Percentiles rank a stretch among this genome's conserved stretches.
phyloP scores from a whole-genome alignment of 345 rosid species.

The Salix udensis region DNA sequence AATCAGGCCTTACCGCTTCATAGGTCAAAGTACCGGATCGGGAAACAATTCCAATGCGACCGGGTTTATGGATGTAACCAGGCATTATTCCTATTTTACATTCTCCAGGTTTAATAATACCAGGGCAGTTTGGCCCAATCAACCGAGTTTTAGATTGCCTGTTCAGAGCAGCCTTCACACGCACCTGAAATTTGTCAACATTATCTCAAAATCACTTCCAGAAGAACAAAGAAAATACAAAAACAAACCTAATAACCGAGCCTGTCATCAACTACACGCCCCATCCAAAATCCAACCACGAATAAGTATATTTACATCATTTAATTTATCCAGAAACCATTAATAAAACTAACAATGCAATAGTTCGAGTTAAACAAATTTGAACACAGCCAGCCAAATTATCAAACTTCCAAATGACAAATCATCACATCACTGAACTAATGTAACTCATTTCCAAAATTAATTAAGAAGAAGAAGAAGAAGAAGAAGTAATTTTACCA shows the following conservation, averaged over 20 bases:
- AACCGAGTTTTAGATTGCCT: slow-evolving; percentile 81
- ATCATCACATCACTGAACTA: background rate
- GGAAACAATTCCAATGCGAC: slow-evolving; percentile 87
- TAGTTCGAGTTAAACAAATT: too few relatives aligned
- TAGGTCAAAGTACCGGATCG: slow-evolving; percentile 96
- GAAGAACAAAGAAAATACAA: background rate
- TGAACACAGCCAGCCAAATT: background rate
- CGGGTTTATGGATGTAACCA: slow-evolving; percentile 96
- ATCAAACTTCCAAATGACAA: background rate
- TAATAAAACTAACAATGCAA: background rate
- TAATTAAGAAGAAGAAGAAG: background rate
- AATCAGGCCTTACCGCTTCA: slow-evolving; percentile 75
- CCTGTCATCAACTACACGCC: background rate
- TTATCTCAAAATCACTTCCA: background rate
- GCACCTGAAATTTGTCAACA: slow-evolving; percentile 49
- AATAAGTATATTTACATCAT: background rate
- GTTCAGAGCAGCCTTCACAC: slow-evolving; percentile 87
- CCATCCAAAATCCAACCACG: background rate
- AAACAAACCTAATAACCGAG: background rate
- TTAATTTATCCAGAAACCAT: background rate
- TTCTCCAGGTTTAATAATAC: slow-evolving; percentile 91
- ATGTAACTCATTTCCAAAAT: background rate
- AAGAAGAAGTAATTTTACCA: slow-evolving; percentile 40
- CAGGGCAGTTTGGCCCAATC: slow-evolving; percentile 98
- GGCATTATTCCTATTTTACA: slow-evolving; percentile 97